A percentile compares a stretch with the other conserved stretches of the same genome.
phyloP scores from a whole-genome alignment of 2,329 filamentous ascomycete genomes.

The Tolypocladium capitatum region DNA sequence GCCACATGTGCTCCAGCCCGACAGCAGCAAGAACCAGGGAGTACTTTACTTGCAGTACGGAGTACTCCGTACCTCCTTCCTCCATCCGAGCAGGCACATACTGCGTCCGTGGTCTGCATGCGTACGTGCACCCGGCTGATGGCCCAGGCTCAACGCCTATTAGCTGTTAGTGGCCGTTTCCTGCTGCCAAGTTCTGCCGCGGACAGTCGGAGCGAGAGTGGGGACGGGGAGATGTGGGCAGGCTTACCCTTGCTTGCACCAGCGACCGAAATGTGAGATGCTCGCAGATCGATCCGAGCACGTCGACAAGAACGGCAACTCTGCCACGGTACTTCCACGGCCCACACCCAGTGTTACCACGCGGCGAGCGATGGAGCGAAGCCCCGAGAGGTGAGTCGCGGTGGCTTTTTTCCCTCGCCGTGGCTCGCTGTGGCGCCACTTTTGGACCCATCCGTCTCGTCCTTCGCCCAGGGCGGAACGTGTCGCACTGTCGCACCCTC shows the following conservation, averaged over 20 bases:
- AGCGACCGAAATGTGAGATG: background rate
- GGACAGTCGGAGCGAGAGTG: background rate
- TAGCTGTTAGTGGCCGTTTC: background rate
- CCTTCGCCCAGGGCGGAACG: background rate
- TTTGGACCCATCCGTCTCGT: background rate
- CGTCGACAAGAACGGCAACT: too few species aligned
- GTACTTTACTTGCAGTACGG: background rate
- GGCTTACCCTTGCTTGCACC: background rate
- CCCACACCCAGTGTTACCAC: too few species aligned
- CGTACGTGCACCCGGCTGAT: too few species aligned
- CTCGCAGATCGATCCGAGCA: background rate
- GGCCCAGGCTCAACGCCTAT: background rate
- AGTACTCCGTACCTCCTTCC: too few species aligned
- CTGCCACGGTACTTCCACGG: background rate
- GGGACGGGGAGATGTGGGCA: background rate
- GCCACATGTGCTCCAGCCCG: background rate
- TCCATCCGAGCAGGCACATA: too few species aligned
- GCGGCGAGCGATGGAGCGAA: too few species aligned
- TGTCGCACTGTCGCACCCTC: conserved; percentile 1
- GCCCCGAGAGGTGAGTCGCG: too few species aligned
- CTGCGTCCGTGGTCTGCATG: too few species aligned
- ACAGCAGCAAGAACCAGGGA: background rate
- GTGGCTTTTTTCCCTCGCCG: background rate
- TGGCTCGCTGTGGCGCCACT: background rate
- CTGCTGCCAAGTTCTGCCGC: background rate